Percentiles rank a stretch among this genome's conserved stretches.
These are phyloP conservation scores for Macadamia integrifolia DNA, from an alignment of 164 flowering plant genomes.

Conservation along the genomic window DNA sequence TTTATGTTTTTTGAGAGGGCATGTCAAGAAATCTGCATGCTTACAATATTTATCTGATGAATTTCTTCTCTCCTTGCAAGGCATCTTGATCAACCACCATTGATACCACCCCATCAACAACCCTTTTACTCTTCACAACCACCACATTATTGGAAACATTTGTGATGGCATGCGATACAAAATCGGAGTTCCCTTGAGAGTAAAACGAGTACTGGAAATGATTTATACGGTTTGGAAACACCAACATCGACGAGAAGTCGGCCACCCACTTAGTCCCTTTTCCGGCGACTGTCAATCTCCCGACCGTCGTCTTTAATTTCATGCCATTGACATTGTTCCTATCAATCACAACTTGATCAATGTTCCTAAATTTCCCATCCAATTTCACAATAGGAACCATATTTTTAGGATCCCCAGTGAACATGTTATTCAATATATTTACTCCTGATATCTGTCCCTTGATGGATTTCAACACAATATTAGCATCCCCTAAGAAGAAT, in stretches of 20 bases:
- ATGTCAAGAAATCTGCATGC: too few species aligned
- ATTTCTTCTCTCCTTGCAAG: slow-evolving; percentile 15
- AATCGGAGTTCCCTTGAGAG: slow-evolving; percentile 8
- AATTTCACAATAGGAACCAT: slow-evolving; percentile 25
- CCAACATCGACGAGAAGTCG: slow-evolving; percentile 34
- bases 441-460: slow-evolving; percentile 38
- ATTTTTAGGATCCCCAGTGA: slow-evolving; percentile 22
- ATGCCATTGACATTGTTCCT: slow-evolving; percentile 44
- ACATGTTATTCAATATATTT: slow-evolving; percentile 47
- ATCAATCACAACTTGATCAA: slow-evolving; percentile 54
- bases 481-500: slow-evolving; percentile 51
- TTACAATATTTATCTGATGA: slow-evolving; percentile 8
- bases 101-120: slow-evolving; percentile 31
- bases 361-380: slow-evolving; percentile 30
- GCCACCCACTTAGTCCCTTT: slow-evolving; percentile 44
- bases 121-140: slow-evolving; percentile 37
- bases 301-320: slow-evolving; percentile 42
- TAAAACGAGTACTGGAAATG: slow-evolving; percentile 46
- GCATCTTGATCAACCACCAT: slow-evolving; percentile 38
- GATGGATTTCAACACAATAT: slow-evolving; percentile 36
- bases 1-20: too few species aligned
- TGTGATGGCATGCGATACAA: slow-evolving; percentile 32
- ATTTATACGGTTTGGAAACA: slow-evolving; percentile 44
- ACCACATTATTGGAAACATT: slow-evolving; percentile 40
- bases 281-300: slow-evolving; percentile 30